phyloP scores from a whole-genome alignment of 2,329 filamentous ascomycete species.

The Trichoderma gracile region DNA sequence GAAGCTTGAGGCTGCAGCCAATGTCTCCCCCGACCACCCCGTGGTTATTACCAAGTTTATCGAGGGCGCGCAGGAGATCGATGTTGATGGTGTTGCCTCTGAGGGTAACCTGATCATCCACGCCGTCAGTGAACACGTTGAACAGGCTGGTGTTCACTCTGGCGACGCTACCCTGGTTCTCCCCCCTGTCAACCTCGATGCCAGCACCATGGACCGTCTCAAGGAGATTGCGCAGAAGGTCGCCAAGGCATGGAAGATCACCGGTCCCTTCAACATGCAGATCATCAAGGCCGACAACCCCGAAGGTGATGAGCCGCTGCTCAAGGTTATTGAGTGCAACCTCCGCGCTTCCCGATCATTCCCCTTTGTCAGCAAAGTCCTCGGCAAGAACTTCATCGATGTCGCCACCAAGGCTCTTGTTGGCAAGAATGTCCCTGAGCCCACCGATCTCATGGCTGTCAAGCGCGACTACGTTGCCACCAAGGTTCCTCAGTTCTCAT shows the following conservation, averaged over 20 bases:
- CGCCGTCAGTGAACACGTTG: slow-evolving; percentile 92
- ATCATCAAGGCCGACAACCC: slow-evolving; percentile 90
- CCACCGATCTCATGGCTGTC: slow-evolving; percentile 82
- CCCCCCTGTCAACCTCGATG: slow-evolving; percentile 78
- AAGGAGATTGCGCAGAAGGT: slow-evolving; percentile 97
- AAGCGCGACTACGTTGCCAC: slow-evolving; percentile 92
- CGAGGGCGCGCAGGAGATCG: slow-evolving; percentile 92
- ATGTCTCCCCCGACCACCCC: slow-evolving; percentile 92
- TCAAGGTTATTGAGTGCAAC: slow-evolving; percentile 99
- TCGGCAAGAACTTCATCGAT: slow-evolving; percentile 96
- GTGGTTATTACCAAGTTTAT: slow-evolving; percentile 99
- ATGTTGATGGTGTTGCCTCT: slow-evolving; percentile 89
- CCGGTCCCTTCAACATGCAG: slow-evolving; percentile 99
- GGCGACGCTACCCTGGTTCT: slow-evolving; percentile 94
- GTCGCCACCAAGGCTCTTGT: slow-evolving; percentile 90
- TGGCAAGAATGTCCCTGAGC: slow-evolving; percentile 78
- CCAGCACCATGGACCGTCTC: slow-evolving; percentile 75
- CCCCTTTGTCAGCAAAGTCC: slow-evolving; percentile 96
- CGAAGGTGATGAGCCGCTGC: slow-evolving; percentile 69
- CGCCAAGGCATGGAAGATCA: slow-evolving; percentile 94
- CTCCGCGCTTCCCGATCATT: slow-evolving; percentile 95
- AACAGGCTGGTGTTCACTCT: slow-evolving; percentile 96
- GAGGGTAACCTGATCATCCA: slow-evolving; percentile 85
- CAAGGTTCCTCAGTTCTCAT: slow-evolving; percentile 98
- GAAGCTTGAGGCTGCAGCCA: slow-evolving; percentile 86